Evolutionary conservation across 164 flowering plant genomes (phyloP).

Genomic region (Kingdonia uniflora): DNA sequence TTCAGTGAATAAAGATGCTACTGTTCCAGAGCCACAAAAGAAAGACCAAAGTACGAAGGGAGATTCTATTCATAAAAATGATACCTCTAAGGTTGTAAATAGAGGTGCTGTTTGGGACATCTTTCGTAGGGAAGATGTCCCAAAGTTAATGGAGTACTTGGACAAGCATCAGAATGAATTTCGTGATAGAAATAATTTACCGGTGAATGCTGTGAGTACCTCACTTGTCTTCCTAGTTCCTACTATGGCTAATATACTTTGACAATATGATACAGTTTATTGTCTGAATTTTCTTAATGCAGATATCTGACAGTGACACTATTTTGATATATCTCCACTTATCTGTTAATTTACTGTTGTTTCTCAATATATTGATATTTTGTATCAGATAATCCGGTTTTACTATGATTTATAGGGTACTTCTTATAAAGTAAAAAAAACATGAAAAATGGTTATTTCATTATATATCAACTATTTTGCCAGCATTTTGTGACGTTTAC

Average conservation of each 20-base stretch:
- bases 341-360: no score
- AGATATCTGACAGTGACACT: neutral
- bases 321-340: neutral
- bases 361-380: no score
- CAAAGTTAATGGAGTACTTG: conserved; percentile 48
- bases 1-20: neutral
- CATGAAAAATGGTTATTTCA: no score
- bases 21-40: conserved; percentile 3
- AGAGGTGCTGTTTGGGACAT: conserved; percentile 93
- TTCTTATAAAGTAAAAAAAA: no score
- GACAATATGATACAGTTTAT: no score
- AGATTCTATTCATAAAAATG: conserved; percentile 4
- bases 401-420: no score
- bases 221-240: conserved; percentile 1
- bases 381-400: no score
- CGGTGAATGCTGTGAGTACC: conserved; percentile 40
- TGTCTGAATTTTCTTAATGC: neutral
- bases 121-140: conserved; percentile 75
- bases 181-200: conserved; percentile 40
- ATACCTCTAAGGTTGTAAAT: conserved; percentile 12
- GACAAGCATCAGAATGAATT: conserved; percentile 57
- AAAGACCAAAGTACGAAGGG: conserved; percentile 4
- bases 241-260: neutral
- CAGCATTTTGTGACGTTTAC: no score
- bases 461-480: no score